Percentiles rank a stretch among this genome's conserved stretches.
phyloP scores from a whole-genome alignment of 2,329 filamentous ascomycete species.

The Talaromyces verruculosus region DNA sequence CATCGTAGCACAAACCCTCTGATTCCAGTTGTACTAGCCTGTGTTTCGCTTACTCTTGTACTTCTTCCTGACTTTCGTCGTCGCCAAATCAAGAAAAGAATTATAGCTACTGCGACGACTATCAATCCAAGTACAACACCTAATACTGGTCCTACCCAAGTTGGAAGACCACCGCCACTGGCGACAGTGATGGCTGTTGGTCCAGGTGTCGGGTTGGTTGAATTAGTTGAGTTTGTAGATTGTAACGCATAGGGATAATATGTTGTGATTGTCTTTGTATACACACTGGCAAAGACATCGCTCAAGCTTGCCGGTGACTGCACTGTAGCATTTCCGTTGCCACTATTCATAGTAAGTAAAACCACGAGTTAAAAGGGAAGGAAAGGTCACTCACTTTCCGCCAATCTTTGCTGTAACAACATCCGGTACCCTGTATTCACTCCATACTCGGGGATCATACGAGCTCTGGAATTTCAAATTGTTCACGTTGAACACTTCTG shows the following conservation, averaged over 20 bases:
- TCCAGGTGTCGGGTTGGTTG: slow-evolving; percentile 2
- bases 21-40: slow-evolving; percentile 8
- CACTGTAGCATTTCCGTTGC: slow-evolving; percentile 35
- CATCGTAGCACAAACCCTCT: slow-evolving; percentile 19
- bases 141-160: slow-evolving; percentile 20
- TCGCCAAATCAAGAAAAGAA: slow-evolving; percentile 20
- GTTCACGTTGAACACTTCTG: slow-evolving; percentile 52
- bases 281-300: slow-evolving; percentile 56
- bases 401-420: slow-evolving; percentile 37
- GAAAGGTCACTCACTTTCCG: slow-evolving; percentile 33
- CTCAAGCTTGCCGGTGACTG: slow-evolving; percentile 41
- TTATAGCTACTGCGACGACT: slow-evolving; percentile 16
- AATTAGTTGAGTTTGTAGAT: slow-evolving; percentile 14
- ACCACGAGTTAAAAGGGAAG: neutral
- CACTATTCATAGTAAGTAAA: slow-evolving; percentile 25
- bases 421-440: slow-evolving; percentile 34
- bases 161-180: slow-evolving; percentile 15
- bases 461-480: slow-evolving; percentile 33
- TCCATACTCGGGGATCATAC: slow-evolving; percentile 35
- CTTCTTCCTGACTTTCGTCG: slow-evolving; percentile 5
- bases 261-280: slow-evolving; percentile 55
- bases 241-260: slow-evolving; percentile 59
- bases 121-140: slow-evolving; percentile 21
- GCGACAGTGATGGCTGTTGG: slow-evolving; percentile 12
- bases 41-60: slow-evolving; percentile 12